These are phyloP conservation scores for Kodamaea sp. DNA, from an alignment of 1,139 yeast genomes.

Conservation along the genomic window DNA sequence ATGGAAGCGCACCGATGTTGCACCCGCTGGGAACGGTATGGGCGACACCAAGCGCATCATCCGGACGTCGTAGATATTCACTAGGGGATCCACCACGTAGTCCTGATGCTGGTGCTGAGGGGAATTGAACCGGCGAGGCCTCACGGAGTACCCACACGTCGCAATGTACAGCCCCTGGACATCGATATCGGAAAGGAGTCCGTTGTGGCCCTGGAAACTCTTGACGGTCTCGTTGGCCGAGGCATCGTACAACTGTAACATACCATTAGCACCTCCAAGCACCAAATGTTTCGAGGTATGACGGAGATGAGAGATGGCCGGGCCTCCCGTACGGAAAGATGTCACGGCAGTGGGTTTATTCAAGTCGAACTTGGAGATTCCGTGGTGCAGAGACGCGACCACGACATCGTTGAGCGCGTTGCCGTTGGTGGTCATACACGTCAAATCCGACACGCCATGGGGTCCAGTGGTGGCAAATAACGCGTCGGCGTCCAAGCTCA, in stretches of 20 bases:
- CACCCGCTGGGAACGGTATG: conserved; percentile 87
- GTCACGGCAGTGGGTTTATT: conserved; percentile 46
- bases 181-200: conserved; percentile 75
- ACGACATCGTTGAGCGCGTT: conserved; percentile 37
- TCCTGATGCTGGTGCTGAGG: conserved; percentile 24
- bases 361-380: conserved; percentile 61
- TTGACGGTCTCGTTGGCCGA: conserved; percentile 53
- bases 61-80: conserved; percentile 78
- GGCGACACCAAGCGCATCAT: conserved; percentile 77
- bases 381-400: conserved; percentile 35
- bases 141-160: conserved; percentile 77
- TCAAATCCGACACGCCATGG: conserved; percentile 19
- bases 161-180: conserved; percentile 74
- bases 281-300: conserved; percentile 48
- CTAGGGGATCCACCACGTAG: conserved; percentile 68
- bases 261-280: conserved; percentile 68
- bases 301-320: conserved; percentile 35
- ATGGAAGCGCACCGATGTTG: conserved; percentile 79
- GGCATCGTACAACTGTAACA: conserved; percentile 78
- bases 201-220: conserved; percentile 71
- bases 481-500: conserved; percentile 26
- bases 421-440: conserved; percentile 41
- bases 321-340: conserved; percentile 23
- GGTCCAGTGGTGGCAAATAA: conserved; percentile 8
- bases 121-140: conserved; percentile 35